Conservation (phyloP, 768 basidiomycete species). For the Leccinum barrowsii region DNA sequence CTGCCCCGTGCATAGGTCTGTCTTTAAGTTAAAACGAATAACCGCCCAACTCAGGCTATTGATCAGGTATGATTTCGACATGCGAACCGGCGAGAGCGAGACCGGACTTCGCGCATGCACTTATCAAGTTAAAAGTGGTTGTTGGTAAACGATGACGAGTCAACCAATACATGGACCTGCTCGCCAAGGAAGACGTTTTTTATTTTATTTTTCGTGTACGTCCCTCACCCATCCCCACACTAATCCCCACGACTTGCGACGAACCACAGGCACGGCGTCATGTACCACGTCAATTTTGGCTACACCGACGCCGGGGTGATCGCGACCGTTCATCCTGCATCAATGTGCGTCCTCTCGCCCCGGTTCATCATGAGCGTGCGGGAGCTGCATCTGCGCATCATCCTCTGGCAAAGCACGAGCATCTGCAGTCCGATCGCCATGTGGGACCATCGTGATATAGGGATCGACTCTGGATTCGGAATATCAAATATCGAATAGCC, state of each 20-base stretch:
- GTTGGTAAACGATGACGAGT: background rate
- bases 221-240: background rate
- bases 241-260: background rate
- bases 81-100: too few relatives aligned
- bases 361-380: conserved; percentile 21
- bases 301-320: background rate
- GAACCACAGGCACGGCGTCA: conserved; percentile 8
- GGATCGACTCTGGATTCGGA: conserved; percentile 18
- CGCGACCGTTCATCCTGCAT: background rate
- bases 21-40: too few relatives aligned
- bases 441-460: background rate
- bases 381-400: background rate
- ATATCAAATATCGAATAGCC: background rate
- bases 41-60: too few relatives aligned
- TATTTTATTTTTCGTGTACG: conserved; percentile 18
- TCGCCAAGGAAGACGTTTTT: conserved; percentile 13
- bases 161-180: conserved; percentile 13
- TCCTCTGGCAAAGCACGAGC: background rate
- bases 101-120: too few relatives aligned
- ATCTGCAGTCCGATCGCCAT: too few relatives aligned
- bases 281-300: conserved; percentile 12
- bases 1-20: too few relatives aligned
- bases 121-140: too few relatives aligned
- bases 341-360: conserved; percentile 11
- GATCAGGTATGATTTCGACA: too few relatives aligned